Evolutionary conservation across 352 stramenopile genomes (phyloP).

Genomic region (Globisporangium cederbergense): DNA sequence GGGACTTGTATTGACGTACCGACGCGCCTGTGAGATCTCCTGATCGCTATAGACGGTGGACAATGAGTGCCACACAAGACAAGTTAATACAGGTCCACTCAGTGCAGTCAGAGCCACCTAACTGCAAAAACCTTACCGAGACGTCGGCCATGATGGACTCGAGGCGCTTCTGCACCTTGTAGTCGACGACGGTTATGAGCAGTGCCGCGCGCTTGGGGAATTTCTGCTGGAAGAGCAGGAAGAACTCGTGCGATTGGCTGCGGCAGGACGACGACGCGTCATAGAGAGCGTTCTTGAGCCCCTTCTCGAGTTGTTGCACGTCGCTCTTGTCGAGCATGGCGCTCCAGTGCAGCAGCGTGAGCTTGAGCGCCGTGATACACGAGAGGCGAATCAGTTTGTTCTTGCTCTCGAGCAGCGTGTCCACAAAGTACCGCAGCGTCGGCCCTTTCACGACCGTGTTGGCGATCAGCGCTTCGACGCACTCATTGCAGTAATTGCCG

Average conservation of each 20-base stretch:
- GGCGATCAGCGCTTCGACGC: slow-evolving; percentile 59
- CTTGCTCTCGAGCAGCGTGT: slow-evolving; percentile 73
- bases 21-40: slow-evolving; percentile 1
- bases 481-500: slow-evolving; percentile 74
- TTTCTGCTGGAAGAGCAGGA: slow-evolving; percentile 64
- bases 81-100: background rate
- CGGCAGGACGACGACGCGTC: slow-evolving; percentile 77
- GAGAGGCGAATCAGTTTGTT: slow-evolving; percentile 78
- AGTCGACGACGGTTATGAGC: slow-evolving; percentile 67
- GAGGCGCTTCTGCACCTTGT: slow-evolving; percentile 81
- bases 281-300: slow-evolving; percentile 63
- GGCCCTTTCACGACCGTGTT: slow-evolving; percentile 72
- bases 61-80: background rate
- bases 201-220: slow-evolving; percentile 74
- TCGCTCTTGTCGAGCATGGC: slow-evolving; percentile 73
- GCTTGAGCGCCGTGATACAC: slow-evolving; percentile 64
- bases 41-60: background rate
- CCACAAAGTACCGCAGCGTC: slow-evolving; percentile 70
- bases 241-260: slow-evolving; percentile 64
- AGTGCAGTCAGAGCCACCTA: background rate
- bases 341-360: slow-evolving; percentile 59
- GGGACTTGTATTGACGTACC: slow-evolving; percentile 9
- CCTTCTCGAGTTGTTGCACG: slow-evolving; percentile 79
- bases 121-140: background rate
- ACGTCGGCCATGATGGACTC: slow-evolving; percentile 43